Conservation (phyloP, 208 protist genomes). For the Spironucleus salmonicida region DNA sequence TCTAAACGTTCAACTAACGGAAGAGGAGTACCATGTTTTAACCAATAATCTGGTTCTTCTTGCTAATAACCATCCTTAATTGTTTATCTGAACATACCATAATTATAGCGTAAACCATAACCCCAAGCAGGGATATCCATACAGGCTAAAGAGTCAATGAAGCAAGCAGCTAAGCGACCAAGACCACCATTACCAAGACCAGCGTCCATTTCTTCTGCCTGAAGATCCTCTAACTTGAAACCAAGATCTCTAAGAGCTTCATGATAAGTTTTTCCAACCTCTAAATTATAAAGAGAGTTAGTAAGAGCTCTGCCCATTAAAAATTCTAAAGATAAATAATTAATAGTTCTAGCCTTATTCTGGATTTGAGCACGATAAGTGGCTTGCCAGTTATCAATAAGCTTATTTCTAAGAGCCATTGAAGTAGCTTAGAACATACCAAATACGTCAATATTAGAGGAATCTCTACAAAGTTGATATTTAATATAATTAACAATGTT, state of each 20-base stretch:
- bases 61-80: slow-evolving; percentile 34
- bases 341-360: slow-evolving; percentile 10
- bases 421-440: slow-evolving; percentile 33
- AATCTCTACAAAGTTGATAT: slow-evolving; percentile 23
- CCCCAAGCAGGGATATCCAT: slow-evolving; percentile 47
- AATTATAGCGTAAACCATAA: slow-evolving; percentile 46
- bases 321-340: slow-evolving; percentile 42
- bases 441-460: slow-evolving; percentile 22
- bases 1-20: slow-evolving; percentile 20
- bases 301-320: slow-evolving; percentile 36
- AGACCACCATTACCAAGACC: slow-evolving; percentile 47
- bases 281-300: slow-evolving; percentile 32
- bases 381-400: slow-evolving; percentile 35
- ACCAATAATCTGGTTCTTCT: slow-evolving; percentile 37
- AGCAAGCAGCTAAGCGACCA: slow-evolving; percentile 53
- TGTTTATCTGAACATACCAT: slow-evolving; percentile 37
- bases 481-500: slow-evolving; percentile 32
- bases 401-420: slow-evolving; percentile 4
- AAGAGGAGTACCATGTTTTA: slow-evolving; percentile 22
- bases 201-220: slow-evolving; percentile 36
- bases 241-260: slow-evolving; percentile 44
- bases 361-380: slow-evolving; percentile 16
- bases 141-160: slow-evolving; percentile 52
- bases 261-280: not conserved
- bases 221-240: slow-evolving; percentile 40